These are phyloP conservation scores for Termitomyces titanicus DNA, from an alignment of 768 basidiomycete genomes.

Conservation along the genomic window DNA sequence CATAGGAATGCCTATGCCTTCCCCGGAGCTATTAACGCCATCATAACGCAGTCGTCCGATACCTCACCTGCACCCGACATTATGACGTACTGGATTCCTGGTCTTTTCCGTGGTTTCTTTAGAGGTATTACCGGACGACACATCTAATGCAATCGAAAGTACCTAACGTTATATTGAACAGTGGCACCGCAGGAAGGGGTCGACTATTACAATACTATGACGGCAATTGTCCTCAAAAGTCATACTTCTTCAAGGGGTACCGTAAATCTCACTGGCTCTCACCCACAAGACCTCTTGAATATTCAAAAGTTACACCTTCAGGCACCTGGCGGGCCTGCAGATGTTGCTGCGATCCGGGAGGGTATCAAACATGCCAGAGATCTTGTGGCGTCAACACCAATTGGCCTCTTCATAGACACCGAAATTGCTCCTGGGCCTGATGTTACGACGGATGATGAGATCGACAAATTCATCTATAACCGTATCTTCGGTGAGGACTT, in stretches of 20 bases:
- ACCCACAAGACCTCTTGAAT: too few relatives aligned
- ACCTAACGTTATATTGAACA: not conserved
- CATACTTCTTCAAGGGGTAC: constrained; percentile 27
- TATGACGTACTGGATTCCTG: constrained; percentile 24
- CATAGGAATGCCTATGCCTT: constrained; percentile 25
- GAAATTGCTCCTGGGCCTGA: constrained; percentile 20
- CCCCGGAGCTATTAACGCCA: constrained; percentile 16
- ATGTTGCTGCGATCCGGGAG: constrained; percentile 22
- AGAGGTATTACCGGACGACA: constrained; percentile 14
- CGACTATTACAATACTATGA: constrained; percentile 19
- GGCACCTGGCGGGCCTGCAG: constrained; percentile 18
- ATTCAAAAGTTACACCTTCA: constrained; percentile 28
- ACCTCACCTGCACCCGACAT: constrained; percentile 20
- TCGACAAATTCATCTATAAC: constrained; percentile 21
- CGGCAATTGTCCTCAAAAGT: constrained; percentile 23
- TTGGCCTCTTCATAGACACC: constrained; percentile 15
- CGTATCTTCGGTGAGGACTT: constrained; percentile 20
- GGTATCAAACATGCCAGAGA: constrained; percentile 21
- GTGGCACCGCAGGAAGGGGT: constrained; percentile 1
- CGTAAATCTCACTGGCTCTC: too few relatives aligned
- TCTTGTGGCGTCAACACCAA: constrained; percentile 14
- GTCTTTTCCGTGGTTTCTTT: constrained; percentile 24
- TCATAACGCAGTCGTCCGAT: constrained; percentile 20
- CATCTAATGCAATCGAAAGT: not conserved
- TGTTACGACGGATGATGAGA: constrained; percentile 16